Percentiles rank a stretch among this genome's conserved stretches.
Evolutionary conservation across 179 eudicot genomes (phyloP).

Genomic region (Spergularia azorica): DNA sequence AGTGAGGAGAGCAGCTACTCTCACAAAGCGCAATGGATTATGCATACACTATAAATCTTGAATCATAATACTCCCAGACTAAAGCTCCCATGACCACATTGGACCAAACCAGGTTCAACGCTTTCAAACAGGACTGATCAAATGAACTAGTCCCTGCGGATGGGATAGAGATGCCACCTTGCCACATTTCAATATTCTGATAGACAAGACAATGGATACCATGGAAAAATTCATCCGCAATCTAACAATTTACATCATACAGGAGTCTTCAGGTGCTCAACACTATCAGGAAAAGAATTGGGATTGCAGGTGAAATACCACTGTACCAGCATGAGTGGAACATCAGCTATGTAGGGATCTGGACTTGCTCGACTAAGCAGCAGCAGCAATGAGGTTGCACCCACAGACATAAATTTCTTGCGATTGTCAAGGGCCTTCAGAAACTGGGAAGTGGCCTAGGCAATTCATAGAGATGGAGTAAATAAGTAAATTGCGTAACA

Average conservation of each 20-base stretch:
- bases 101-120: constrained; percentile 44
- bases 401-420: no score
- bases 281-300: constrained; percentile 33
- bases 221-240: constrained; percentile 41
- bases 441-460: no score
- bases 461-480: no score
- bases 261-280: constrained; percentile 37
- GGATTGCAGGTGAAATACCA: constrained; percentile 50
- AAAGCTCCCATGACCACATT: constrained; percentile 40
- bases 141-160: no score
- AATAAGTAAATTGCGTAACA: no score
- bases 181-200: constrained; percentile 40
- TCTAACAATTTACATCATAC: constrained; percentile 39
- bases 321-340: constrained; percentile 31
- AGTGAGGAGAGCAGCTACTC: no score
- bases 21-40: no score
- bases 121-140: no score
- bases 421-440: no score
- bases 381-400: no score
- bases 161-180: no score
- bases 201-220: constrained; percentile 45
- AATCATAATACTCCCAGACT: constrained; percentile 13
- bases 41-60: no score
- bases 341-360: constrained; percentile 55
- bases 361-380: constrained; percentile 21